Conservation (phyloP, 2,329 filamentous ascomycete species). For the Neoscytalidium dimidiatum region DNA sequence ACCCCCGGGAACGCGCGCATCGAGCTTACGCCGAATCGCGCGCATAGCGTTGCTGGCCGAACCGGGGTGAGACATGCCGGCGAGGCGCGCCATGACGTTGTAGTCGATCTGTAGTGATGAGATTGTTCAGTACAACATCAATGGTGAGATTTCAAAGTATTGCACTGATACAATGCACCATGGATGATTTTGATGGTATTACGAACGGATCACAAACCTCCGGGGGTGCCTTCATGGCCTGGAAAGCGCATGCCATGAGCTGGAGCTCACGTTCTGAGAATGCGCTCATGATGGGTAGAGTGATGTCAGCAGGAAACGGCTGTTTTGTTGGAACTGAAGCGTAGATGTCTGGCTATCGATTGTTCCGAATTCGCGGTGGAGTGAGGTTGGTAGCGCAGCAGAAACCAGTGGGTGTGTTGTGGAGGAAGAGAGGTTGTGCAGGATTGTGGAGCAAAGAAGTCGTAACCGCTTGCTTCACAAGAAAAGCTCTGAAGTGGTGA, state of each 20-base stretch:
- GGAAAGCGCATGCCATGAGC: slow-evolving; percentile 21
- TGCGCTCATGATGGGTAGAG: not conserved
- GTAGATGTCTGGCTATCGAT: too few species aligned
- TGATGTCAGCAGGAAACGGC: too few species aligned
- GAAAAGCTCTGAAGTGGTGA: not conserved
- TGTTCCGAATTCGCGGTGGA: not conserved
- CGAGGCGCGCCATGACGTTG: slow-evolving; percentile 36
- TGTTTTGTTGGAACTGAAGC: too few species aligned
- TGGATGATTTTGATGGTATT: too few species aligned
- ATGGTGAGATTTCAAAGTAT: too few species aligned
- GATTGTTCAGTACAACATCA: not conserved
- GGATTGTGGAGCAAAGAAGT: not conserved
- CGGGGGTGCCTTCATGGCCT: slow-evolving; percentile 11
- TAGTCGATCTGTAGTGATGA: slow-evolving; percentile 35
- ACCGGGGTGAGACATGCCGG: slow-evolving; percentile 39
- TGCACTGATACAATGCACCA: too few species aligned
- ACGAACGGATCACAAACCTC: too few species aligned
- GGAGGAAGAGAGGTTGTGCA: not conserved
- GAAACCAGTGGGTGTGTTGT: not conserved
- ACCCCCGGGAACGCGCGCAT: slow-evolving; percentile 9
- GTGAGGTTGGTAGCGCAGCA: not conserved
- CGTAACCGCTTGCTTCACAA: not conserved
- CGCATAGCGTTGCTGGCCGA: slow-evolving; percentile 42
- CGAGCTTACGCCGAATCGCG: slow-evolving; percentile 36
- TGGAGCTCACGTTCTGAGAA: slow-evolving; percentile 16